Conservation (phyloP, 164 flowering plant genomes). For the Macadamia integrifolia region DNA sequence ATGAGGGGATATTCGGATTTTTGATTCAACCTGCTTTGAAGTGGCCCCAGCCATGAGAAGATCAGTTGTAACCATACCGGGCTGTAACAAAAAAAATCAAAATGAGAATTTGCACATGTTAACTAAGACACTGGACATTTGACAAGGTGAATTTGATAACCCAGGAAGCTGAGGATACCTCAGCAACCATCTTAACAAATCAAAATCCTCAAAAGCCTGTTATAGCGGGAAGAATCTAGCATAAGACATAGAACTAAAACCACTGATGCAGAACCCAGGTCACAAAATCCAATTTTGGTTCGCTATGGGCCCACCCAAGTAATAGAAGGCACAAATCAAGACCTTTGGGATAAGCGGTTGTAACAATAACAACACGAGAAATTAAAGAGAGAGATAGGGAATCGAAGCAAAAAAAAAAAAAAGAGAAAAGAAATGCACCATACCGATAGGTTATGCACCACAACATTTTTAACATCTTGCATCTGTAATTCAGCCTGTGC, state of each 20-base stretch:
- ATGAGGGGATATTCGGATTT: neutral
- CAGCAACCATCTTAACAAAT: neutral
- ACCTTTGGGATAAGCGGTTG: no score
- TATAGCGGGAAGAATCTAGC: neutral
- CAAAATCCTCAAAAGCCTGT: no score
- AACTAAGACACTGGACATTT: neutral
- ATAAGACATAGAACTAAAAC: no score
- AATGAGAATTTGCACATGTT: neutral
- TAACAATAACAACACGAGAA: neutral
- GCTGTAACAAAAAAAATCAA: conserved; percentile 39
- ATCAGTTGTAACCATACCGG: conserved; percentile 98
- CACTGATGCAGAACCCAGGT: no score
- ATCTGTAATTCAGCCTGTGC: conserved; percentile 85
- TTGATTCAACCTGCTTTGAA: conserved; percentile 69
- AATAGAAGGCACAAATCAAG: no score
- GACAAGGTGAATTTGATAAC: neutral
- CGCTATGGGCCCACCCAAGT: no score
- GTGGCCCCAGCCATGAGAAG: conserved; percentile 95
- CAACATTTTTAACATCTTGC: conserved; percentile 84
- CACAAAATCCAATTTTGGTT: no score
- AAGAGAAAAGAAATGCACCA: conserved; percentile 14
- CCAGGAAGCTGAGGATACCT: neutral
- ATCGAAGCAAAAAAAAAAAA: neutral
- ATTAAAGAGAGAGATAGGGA: neutral
- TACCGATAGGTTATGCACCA: conserved; percentile 93